Evolutionary conservation across 306 rosid species (phyloP).

Genomic region (Gynostemma pentaphyllum): DNA sequence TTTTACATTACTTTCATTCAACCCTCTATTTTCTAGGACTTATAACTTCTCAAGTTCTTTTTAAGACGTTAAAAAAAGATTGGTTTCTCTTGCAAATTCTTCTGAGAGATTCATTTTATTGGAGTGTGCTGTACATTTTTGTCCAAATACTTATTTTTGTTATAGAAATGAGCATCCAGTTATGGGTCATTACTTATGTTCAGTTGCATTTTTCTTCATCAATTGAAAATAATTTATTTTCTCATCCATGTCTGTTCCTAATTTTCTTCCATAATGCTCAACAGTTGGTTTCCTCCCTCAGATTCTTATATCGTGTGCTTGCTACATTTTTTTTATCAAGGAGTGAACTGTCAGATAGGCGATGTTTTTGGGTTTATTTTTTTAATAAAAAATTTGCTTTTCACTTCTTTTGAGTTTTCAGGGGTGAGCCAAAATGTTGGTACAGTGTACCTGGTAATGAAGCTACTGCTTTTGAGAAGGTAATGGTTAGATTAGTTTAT

Average conservation of each 20-base stretch:
- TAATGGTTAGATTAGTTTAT: slow-evolving; percentile 20
- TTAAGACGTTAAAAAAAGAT: neutral
- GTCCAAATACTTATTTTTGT: neutral
- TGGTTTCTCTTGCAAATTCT: neutral
- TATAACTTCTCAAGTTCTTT: neutral
- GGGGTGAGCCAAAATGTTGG: slow-evolving; percentile 99
- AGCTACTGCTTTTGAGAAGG: slow-evolving; percentile 87
- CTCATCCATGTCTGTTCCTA: neutral
- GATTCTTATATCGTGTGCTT: neutral
- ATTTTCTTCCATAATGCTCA: neutral
- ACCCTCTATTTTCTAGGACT: neutral
- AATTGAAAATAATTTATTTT: neutral
- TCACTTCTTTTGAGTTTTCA: slow-evolving; percentile 28
- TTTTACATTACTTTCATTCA: slow-evolving; percentile 5
- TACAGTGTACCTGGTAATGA: slow-evolving; percentile 93
- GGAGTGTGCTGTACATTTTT: neutral
- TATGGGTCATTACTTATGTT: neutral
- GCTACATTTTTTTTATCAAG: neutral
- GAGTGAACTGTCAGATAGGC: neutral
- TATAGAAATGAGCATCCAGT: neutral
- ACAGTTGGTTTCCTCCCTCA: neutral
- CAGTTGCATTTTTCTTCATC: neutral
- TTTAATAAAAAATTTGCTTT: slow-evolving; percentile 1
- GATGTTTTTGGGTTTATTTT: slow-evolving; percentile 1
- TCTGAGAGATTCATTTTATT: neutral